Base-by-base conservation (phyloP, 1,139 yeast species). In the Debaryomycetaceae sp. region DNA sequence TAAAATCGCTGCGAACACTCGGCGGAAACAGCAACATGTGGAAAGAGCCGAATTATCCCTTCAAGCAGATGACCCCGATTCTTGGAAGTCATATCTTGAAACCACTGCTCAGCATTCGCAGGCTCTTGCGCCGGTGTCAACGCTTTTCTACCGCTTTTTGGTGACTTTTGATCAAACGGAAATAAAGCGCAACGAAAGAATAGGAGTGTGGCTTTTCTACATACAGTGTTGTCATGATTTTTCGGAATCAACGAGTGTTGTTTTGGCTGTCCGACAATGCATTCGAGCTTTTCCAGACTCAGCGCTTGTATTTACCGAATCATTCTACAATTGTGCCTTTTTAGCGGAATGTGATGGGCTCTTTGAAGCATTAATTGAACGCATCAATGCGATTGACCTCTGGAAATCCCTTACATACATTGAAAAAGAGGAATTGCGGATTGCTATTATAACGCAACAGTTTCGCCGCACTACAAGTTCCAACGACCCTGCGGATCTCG, bases 401-500 rank as follows among this genome's bases (percentile, higher is more conserved):
- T 23, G 23, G 27, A 26, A 27, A 13, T 13, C n/a, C 10, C 5
- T 19, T 13, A 24, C 13, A 7, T 56, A 54, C 29, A 53, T 49
- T 22, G 58, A 62, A 7, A 62, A 68, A 65, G 57, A 58, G 29
- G 38, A 43, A 4, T 47, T 58, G 6, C 62, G 57, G 0, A 36
- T 52, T 14, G 51, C 68, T 1, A 37, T 54, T 15, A 30, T 56
- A 31, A 38, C 51, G 20, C 37, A 37, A 35, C 46, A 29, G 10
- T 25, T 25, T 12, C 15, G 20, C 4, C 28, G 23, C 7, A 23
- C 26, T 7, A 6, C 5, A 5, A 15, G 15, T 6, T 15, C 15
- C 3, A 26, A 22, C 6, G 14, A 24, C 10, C 25, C 28, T 10
- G 33, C 28, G 2, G 46, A 33, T 25, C 41, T 44, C 13, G 33